phyloP scores from a whole-genome alignment of 2,329 filamentous ascomycete genomes.

The Amphichorda felina region DNA sequence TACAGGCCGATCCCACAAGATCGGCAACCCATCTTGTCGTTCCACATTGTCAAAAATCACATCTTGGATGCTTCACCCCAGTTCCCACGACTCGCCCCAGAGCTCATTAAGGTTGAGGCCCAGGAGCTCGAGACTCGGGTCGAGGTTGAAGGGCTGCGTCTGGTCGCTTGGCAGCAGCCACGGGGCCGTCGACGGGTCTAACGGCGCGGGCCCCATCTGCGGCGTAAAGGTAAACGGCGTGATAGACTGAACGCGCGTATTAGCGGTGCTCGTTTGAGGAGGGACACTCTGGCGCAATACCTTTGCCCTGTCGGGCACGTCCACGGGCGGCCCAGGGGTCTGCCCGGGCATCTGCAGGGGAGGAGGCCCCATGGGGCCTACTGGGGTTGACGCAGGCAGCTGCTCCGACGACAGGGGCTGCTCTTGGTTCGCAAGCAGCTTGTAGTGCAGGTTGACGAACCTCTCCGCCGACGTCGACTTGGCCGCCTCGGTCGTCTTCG shows the following conservation, averaged over 20 bases:
- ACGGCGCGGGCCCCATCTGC: slow-evolving; percentile 18
- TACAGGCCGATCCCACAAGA: too few relatives aligned
- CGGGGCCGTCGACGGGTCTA: slow-evolving; percentile 19
- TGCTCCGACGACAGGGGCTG: slow-evolving; percentile 22
- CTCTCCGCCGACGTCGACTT: slow-evolving; percentile 47
- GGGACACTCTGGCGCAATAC: slow-evolving; percentile 15
- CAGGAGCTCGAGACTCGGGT: slow-evolving; percentile 40
- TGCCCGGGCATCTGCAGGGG: not conserved
- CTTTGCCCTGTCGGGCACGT: slow-evolving; percentile 24
- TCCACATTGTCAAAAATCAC: too few relatives aligned
- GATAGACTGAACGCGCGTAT: slow-evolving; percentile 19
- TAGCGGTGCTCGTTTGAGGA: not conserved
- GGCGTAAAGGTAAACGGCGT: slow-evolving; percentile 27
- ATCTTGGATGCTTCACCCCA: slow-evolving; percentile 15
- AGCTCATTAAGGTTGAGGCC: slow-evolving; percentile 43
- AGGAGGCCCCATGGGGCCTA: slow-evolving; percentile 4
- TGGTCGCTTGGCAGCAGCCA: slow-evolving; percentile 20
- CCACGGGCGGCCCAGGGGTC: slow-evolving; percentile 12
- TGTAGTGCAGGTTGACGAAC: slow-evolving; percentile 47
- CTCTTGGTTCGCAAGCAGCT: slow-evolving; percentile 42
- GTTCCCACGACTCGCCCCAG: slow-evolving; percentile 38
- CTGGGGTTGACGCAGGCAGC: slow-evolving; percentile 8
- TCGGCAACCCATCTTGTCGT: too few relatives aligned
- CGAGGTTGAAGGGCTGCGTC: slow-evolving; percentile 32
- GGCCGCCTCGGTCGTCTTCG: slow-evolving; percentile 42